Conservation (phyloP, 2,329 filamentous ascomycete genomes). For the Colletotrichum sp. region DNA sequence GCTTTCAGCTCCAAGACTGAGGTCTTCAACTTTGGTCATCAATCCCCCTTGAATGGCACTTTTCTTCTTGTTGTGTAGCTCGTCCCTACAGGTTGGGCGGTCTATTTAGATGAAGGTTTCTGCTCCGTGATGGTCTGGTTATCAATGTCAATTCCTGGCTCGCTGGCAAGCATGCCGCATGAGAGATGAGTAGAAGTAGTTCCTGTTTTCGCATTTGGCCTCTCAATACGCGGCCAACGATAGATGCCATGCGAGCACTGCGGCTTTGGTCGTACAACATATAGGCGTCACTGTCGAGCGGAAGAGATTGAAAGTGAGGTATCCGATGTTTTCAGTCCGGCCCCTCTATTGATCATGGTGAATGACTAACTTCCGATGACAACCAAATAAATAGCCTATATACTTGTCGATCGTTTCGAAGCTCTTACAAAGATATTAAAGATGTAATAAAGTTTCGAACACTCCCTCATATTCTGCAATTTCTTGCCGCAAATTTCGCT, state of each 20-base stretch:
- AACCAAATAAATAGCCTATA: neutral
- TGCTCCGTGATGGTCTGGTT: neutral
- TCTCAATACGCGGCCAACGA: neutral
- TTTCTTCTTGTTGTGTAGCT: neutral
- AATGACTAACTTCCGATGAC: neutral
- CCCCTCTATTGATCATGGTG: neutral
- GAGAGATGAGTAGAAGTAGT: neutral
- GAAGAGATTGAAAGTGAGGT: neutral
- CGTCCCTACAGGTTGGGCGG: neutral
- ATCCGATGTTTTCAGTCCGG: neutral
- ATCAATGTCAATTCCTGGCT: neutral
- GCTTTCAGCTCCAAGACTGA: neutral
- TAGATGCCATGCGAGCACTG: neutral
- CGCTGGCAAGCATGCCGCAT: neutral
- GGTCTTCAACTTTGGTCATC: neutral
- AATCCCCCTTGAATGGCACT: neutral
- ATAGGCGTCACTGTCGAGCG: neutral
- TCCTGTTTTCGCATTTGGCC: neutral
- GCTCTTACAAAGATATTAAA: neutral
- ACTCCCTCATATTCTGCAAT: neutral
- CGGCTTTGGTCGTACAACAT: neutral
- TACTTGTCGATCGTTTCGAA: neutral
- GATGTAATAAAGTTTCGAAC: neutral
- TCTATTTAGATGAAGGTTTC: neutral
- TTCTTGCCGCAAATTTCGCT: neutral